Conservation (phyloP, 2,329 filamentous ascomycete species). For the Monilinia vaccinii-corymbosi region DNA sequence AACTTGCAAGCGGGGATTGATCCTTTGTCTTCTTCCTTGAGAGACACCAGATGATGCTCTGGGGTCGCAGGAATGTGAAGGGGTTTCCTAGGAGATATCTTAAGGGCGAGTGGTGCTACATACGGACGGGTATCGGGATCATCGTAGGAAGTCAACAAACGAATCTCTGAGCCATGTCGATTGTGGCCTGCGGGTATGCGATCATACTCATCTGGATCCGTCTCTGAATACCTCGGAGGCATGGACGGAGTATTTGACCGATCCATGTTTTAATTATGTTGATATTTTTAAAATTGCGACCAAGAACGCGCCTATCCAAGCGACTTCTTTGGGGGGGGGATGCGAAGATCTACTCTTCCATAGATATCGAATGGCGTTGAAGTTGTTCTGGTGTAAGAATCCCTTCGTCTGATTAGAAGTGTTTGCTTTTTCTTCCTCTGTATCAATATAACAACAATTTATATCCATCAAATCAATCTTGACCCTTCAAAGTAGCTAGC, state of each 20-base stretch:
- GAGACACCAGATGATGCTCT: slow-evolving; percentile 31
- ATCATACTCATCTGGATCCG: slow-evolving; percentile 45
- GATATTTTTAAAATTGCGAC: slow-evolving; percentile 15
- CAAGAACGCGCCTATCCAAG: slow-evolving; percentile 3
- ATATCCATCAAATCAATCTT: background rate
- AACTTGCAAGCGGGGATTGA: slow-evolving; percentile 24
- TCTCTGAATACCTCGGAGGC: slow-evolving; percentile 46
- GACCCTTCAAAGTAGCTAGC: background rate
- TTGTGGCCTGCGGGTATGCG: slow-evolving; percentile 35
- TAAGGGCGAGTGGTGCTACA: slow-evolving; percentile 33
- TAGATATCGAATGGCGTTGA: background rate
- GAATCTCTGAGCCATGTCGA: slow-evolving; percentile 43
- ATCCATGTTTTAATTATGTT: slow-evolving; percentile 22
- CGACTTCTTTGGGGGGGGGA: background rate
- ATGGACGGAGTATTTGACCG: slow-evolving; percentile 41
- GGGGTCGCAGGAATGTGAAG: slow-evolving; percentile 28
- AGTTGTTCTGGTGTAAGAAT: background rate
- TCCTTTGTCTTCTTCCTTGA: slow-evolving; percentile 35
- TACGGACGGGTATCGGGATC: slow-evolving; percentile 46
- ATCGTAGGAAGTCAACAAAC: slow-evolving; percentile 55
- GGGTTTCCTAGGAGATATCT: slow-evolving; percentile 19
- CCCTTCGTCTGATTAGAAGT: no score
- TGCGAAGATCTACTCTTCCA: slow-evolving; percentile 6
- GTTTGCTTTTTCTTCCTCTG: background rate
- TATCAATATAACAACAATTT: no score